Percentiles rank a stretch among this genome's conserved stretches.
Evolutionary conservation across 495 filamentous ascomycete species (phyloP).

Genomic region (Aspergillus homomorphus): DNA sequence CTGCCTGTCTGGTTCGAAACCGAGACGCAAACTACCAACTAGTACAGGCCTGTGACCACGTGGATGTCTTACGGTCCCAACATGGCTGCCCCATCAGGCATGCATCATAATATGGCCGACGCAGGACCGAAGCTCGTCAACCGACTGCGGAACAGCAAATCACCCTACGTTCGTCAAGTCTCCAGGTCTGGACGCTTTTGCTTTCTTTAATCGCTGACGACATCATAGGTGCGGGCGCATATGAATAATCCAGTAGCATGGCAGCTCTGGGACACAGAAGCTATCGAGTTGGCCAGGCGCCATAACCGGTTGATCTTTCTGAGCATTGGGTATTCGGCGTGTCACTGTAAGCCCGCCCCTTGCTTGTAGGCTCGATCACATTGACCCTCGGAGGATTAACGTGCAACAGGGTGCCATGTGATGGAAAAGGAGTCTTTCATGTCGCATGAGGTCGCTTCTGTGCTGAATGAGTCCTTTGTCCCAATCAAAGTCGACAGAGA

Average conservation of each 20-base stretch:
- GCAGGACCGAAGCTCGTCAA: slow-evolving; percentile 54
- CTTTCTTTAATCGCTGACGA: slow-evolving; percentile 14
- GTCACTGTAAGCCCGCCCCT: slow-evolving; percentile 66
- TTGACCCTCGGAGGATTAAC: slow-evolving; percentile 13
- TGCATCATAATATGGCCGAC: slow-evolving; percentile 30
- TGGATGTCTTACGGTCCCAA: slow-evolving; percentile 5
- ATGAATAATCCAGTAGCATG: slow-evolving; percentile 86
- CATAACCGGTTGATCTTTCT: slow-evolving; percentile 87
- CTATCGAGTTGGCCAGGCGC: slow-evolving; percentile 70
- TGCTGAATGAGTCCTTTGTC: slow-evolving; percentile 85
- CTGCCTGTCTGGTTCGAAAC: not conserved
- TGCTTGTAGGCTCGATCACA: slow-evolving; percentile 25
- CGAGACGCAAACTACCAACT: slow-evolving; percentile 8
- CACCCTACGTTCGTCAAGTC: slow-evolving; percentile 65
- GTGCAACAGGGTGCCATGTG: slow-evolving; percentile 72
- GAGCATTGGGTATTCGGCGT: slow-evolving; percentile 93
- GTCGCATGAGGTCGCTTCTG: slow-evolving; percentile 70
- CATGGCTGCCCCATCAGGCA: slow-evolving; percentile 23
- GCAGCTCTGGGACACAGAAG: slow-evolving; percentile 82
- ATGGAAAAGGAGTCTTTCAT: slow-evolving; percentile 94
- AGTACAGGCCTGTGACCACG: slow-evolving; percentile 1
- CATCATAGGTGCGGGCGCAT: slow-evolving; percentile 66
- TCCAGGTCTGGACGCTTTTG: not conserved
- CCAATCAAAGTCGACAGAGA: slow-evolving; percentile 93
- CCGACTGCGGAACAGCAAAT: slow-evolving; percentile 68